These are phyloP conservation scores for Podospora anserina DNA, from an alignment of 495 filamentous ascomycete genomes.

Conservation along the genomic window DNA sequence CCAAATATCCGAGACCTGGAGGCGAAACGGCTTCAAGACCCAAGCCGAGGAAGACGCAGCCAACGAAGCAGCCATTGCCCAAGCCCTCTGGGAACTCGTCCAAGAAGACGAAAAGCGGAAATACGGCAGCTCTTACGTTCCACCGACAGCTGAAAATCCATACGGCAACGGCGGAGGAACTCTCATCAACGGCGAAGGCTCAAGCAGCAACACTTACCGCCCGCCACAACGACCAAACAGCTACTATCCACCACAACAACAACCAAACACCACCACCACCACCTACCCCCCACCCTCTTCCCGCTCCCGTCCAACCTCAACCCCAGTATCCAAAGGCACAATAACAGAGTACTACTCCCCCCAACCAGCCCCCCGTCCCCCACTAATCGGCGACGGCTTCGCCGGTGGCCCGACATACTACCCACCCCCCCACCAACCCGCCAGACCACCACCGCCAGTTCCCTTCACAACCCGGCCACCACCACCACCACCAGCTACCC, in stretches of 20 bases:
- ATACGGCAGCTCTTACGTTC: constrained; percentile 63
- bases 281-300: background rate
- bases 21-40: constrained; percentile 71
- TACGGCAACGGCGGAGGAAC: constrained; percentile 47
- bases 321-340: background rate
- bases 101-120: constrained; percentile 70
- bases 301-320: background rate
- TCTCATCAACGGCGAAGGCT: constrained; percentile 8
- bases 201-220: background rate
- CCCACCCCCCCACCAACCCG: constrained; percentile 2
- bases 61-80: constrained; percentile 83
- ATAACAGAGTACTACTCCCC: constrained; percentile 6
- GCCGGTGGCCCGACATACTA: background rate
- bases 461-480: constrained; percentile 22
- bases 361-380: constrained; percentile 23
- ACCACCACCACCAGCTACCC: constrained; percentile 10
- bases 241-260: constrained; percentile 15
- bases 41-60: constrained; percentile 86
- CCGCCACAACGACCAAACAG: constrained; percentile 13
- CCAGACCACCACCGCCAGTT: constrained; percentile 26
- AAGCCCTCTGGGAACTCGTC: constrained; percentile 82
- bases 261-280: constrained; percentile 1
- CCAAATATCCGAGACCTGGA: constrained; percentile 62
- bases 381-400: background rate
- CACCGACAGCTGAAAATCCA: constrained; percentile 60